phyloP scores from a whole-genome alignment of 75 land plant species.

The Sequoiadendron giganteum region DNA sequence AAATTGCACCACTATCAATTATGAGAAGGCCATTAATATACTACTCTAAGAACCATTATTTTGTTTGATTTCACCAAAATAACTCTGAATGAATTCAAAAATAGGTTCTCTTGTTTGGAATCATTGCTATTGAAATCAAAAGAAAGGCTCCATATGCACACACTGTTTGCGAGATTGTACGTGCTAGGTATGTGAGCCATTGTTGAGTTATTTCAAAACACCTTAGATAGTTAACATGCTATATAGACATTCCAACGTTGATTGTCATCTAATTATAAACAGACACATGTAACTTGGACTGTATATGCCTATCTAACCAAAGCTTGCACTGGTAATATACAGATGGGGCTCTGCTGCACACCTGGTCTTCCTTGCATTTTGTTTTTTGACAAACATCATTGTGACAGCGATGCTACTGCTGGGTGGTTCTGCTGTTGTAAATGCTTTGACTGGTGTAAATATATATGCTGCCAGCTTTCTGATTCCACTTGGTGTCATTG shows the following conservation, averaged over 20 bases:
- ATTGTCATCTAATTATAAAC: background rate
- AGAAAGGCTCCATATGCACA: conserved; percentile 95
- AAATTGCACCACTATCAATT: background rate
- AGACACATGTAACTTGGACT: background rate
- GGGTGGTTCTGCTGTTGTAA: conserved; percentile 95
- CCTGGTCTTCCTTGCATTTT: conserved; percentile 81
- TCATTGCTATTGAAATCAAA: conserved; percentile 97
- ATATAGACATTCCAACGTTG: background rate
- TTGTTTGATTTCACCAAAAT: background rate
- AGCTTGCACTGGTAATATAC: conserved; percentile 4
- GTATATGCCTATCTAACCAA: background rate
- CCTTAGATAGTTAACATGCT: conserved; percentile 3
- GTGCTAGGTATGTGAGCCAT: conserved; percentile 56
- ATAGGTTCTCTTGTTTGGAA: conserved; percentile 89
- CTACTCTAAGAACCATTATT: background rate
- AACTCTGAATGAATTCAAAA: background rate
- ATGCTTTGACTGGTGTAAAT: conserved; percentile 93
- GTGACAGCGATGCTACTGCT: conserved; percentile 97
- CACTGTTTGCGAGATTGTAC: conserved; percentile 93
- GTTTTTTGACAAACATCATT: conserved; percentile 93
- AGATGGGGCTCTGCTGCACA: conserved; percentile 93
- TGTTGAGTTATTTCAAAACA: background rate
- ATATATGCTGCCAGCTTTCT: conserved; percentile 93
- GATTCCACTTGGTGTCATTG: conserved; percentile 90
- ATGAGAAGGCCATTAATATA: background rate